These are phyloP conservation scores for Allomyces javanicus DNA, from an alignment of 192 early-diverging fungal species.

Conservation along the genomic window DNA sequence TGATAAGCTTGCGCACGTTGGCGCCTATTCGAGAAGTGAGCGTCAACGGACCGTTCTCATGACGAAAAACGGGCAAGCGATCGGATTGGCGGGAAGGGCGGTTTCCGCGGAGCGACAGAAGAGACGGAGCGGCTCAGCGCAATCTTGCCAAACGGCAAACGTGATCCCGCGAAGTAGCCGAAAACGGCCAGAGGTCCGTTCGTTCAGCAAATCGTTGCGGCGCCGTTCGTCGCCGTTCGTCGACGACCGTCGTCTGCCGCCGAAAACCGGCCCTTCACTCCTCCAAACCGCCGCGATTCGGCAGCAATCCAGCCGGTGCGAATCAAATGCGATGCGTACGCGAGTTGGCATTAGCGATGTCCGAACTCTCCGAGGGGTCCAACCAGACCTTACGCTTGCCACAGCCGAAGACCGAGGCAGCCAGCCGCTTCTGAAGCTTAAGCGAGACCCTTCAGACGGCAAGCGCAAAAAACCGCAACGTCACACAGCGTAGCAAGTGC, in stretches of 20 bases:
- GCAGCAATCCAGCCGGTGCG: background rate
- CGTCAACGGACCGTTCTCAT: background rate
- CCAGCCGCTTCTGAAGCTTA: conserved; percentile 77
- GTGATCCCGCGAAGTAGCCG: conserved; percentile 7
- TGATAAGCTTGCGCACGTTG: conserved; percentile 91
- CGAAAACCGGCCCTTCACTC: background rate
- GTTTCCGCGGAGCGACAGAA: conserved; percentile 8
- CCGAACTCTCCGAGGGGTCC: conserved; percentile 87
- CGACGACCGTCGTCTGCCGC: background rate
- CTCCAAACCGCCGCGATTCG: background rate
- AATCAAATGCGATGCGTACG: conserved; percentile 39
- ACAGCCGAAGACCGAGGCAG: conserved; percentile 90
- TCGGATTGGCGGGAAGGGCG: background rate
- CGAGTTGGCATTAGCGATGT: conserved; percentile 94
- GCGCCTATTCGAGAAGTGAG: conserved; percentile 31
- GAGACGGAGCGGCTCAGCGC: background rate
- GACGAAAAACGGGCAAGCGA: background rate
- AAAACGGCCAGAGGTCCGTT: conserved; percentile 6
- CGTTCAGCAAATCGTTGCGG: conserved; percentile 1
- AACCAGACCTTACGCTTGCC: conserved; percentile 97
- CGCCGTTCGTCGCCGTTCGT: background rate
- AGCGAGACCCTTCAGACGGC: background rate
- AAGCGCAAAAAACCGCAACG: too few species aligned
- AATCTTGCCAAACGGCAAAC: conserved; percentile 3
- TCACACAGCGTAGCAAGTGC: too few species aligned